Evolutionary conservation across 2,329 filamentous ascomycete genomes (phyloP).

Genomic region (Colletotrichum sp.): DNA sequence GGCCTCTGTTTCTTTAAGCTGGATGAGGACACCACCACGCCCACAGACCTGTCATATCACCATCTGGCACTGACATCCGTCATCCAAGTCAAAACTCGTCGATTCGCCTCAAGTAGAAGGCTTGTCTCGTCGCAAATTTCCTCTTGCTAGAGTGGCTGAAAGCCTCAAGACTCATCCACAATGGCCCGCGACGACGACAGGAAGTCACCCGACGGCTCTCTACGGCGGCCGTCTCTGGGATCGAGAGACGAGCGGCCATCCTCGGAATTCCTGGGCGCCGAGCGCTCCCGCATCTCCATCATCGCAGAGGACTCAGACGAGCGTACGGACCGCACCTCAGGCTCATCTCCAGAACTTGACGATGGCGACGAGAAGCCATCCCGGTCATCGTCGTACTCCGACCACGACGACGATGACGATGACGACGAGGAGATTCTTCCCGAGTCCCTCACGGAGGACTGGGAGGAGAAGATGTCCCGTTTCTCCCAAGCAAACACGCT

Average conservation of each 20-base stretch:
- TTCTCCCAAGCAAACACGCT: neutral
- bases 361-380: neutral
- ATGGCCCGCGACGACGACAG: neutral
- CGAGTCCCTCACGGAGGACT: neutral
- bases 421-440: neutral
- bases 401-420: neutral
- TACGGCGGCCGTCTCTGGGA: neutral
- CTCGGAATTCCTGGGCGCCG: conserved; percentile 6
- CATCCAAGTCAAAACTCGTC: neutral
- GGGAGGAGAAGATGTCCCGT: neutral
- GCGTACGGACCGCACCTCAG: neutral
- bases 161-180: neutral
- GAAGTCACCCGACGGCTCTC: neutral
- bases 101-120: neutral
- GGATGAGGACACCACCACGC: neutral
- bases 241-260: neutral
- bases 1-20: neutral
- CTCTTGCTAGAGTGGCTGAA: neutral
- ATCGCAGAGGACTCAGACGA: neutral
- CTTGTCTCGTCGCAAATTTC: neutral
- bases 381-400: neutral
- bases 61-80: neutral
- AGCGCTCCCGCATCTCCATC: neutral
- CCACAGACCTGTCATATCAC: neutral
- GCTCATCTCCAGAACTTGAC: neutral